These are phyloP conservation scores for Solanum okadae DNA, from an alignment of 257 asterid genomes.

Conservation along the genomic window DNA sequence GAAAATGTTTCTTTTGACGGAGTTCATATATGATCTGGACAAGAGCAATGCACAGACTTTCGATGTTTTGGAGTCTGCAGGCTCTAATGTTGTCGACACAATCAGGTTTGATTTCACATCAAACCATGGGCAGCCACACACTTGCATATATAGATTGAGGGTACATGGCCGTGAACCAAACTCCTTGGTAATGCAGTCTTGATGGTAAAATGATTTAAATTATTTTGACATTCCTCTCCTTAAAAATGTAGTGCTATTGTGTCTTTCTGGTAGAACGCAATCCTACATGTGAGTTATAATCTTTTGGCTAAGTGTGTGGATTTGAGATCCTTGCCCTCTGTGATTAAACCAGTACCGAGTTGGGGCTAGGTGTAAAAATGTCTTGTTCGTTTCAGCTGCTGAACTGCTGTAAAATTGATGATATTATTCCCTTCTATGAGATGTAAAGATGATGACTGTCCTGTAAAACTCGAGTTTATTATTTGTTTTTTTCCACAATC, in stretches of 20 bases:
- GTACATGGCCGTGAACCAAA: constrained; percentile 68
- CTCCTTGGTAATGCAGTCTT: constrained; percentile 23
- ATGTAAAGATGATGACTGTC: neutral
- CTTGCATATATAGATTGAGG: constrained; percentile 86
- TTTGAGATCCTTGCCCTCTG: neutral
- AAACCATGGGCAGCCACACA: constrained; percentile 74
- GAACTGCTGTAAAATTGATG: neutral
- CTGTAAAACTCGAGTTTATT: neutral
- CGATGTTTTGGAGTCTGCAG: constrained; percentile 37
- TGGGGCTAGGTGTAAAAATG: neutral
- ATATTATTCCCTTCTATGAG: neutral
- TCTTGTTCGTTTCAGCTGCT: neutral
- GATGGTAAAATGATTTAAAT: neutral
- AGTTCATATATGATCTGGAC: constrained; percentile 66
- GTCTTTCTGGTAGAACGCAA: neutral
- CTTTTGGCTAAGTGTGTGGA: neutral
- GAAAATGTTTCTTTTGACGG: constrained; percentile 46
- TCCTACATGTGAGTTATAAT: neutral
- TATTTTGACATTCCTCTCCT: neutral
- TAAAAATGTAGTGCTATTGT: neutral
- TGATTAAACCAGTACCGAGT: neutral
- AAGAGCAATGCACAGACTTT: constrained; percentile 75
- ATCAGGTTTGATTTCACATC: constrained; percentile 70
- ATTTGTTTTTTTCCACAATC: neutral
- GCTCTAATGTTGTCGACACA: constrained; percentile 39